A percentile compares a stretch with the other conserved stretches of the same genome.
These are phyloP conservation scores for Solanum hybrid DNA, from an alignment of 305 asterid genomes.

Conservation along the genomic window DNA sequence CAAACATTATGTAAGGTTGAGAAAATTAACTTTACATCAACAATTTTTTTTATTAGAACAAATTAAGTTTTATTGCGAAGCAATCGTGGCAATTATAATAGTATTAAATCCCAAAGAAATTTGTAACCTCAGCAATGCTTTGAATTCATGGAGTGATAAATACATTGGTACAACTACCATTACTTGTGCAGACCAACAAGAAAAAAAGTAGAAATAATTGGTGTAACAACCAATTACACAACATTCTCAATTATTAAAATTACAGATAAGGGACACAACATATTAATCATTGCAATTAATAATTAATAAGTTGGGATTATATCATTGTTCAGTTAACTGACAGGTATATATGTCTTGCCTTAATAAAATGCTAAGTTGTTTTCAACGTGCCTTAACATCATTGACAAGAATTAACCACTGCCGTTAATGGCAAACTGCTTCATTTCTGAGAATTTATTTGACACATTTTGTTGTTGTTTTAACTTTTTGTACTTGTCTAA, in stretches of 20 bases:
- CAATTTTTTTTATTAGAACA: neutral
- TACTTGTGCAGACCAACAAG: neutral
- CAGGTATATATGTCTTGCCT: neutral
- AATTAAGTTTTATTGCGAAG: neutral
- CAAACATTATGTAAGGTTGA: neutral
- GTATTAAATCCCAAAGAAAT: neutral
- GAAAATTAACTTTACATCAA: neutral
- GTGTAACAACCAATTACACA: neutral
- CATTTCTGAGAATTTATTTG: neutral
- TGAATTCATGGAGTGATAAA: neutral
- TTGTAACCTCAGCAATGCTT: neutral
- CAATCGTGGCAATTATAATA: neutral
- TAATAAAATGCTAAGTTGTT: slow-evolving; percentile 6
- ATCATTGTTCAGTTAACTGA: neutral
- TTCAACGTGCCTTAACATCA: slow-evolving; percentile 31
- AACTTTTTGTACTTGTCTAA: too few relatives aligned
- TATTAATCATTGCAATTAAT: neutral
- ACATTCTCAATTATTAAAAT: neutral
- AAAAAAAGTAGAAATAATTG: slow-evolving; percentile 1
- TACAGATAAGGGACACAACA: neutral
- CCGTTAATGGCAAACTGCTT: slow-evolving; percentile 33
- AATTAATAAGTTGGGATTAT: neutral
- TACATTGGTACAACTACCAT: neutral
- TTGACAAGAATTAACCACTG: slow-evolving; percentile 7
- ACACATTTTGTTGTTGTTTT: neutral